Conservation (phyloP, 2,329 filamentous ascomycete species). For the Talaromyces amestolkiae region DNA sequence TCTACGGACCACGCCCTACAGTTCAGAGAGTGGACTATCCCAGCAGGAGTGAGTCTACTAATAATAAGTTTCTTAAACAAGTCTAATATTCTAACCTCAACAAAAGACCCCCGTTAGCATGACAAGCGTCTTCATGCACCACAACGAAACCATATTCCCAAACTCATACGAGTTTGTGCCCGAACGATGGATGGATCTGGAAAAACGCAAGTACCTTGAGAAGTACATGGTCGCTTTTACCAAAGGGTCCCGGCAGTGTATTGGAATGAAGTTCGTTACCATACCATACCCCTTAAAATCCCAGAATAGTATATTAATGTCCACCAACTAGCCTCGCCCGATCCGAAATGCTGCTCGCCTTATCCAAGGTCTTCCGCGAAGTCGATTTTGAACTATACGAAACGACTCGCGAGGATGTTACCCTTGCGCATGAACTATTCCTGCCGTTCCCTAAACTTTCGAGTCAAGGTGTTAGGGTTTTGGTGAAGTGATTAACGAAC, state of each 20-base stretch:
- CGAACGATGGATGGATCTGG: slow-evolving; percentile 24
- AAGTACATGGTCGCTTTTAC: slow-evolving; percentile 24
- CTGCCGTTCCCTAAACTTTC: slow-evolving; percentile 16
- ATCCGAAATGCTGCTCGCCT: slow-evolving; percentile 11
- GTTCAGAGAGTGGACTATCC: slow-evolving; percentile 21
- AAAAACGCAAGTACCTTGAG: slow-evolving; percentile 20
- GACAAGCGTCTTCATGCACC: slow-evolving; percentile 24
- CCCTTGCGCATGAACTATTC: slow-evolving; percentile 13
- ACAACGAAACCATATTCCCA: slow-evolving; percentile 24
- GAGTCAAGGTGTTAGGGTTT: slow-evolving; percentile 12
- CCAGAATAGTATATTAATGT: background rate
- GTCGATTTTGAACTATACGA: slow-evolving; percentile 15
- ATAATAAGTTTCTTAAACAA: background rate
- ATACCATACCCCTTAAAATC: background rate
- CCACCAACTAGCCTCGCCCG: slow-evolving; percentile 6
- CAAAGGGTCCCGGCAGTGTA: slow-evolving; percentile 23
- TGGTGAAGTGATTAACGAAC: slow-evolving; percentile 11
- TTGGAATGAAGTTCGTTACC: slow-evolving; percentile 20
- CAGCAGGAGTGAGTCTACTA: slow-evolving; percentile 19
- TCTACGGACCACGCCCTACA: slow-evolving; percentile 21
- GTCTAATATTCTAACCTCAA: background rate
- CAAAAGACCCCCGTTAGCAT: slow-evolving; percentile 26
- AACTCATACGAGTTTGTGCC: slow-evolving; percentile 23
- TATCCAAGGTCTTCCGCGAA: slow-evolving; percentile 17
- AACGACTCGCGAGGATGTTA: slow-evolving; percentile 15